Conservation (phyloP, 1,139 yeast genomes). For the Candida sp. region DNA sequence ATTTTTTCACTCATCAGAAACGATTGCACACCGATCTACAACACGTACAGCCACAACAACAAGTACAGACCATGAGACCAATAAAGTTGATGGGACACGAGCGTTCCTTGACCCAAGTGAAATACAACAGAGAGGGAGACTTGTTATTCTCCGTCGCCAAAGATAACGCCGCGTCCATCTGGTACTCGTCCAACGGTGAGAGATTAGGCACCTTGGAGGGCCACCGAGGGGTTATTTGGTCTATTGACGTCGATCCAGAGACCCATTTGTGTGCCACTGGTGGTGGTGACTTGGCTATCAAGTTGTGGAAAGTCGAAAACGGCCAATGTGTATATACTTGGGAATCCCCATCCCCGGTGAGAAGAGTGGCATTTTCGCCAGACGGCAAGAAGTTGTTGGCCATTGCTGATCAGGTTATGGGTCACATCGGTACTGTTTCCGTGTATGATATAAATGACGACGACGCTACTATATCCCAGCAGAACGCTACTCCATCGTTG, state of each 20-base stretch:
- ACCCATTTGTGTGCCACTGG: conserved; percentile 82
- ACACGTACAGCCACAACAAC: not conserved
- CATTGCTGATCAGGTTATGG: conserved; percentile 94
- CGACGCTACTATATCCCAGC: conserved; percentile 36
- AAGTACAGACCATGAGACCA: conserved; percentile 43
- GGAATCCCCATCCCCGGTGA: conserved; percentile 83
- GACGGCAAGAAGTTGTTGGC: conserved; percentile 72
- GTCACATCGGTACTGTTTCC: conserved; percentile 77
- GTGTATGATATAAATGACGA: conserved; percentile 62
- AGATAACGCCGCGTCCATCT: conserved; percentile 86
- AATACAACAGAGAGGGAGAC: conserved; percentile 95
- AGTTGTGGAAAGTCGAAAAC: conserved; percentile 82
- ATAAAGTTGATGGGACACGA: conserved; percentile 76
- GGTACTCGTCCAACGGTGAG: conserved; percentile 97
- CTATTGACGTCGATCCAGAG: conserved; percentile 82
- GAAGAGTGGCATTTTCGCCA: conserved; percentile 88
- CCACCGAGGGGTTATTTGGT: conserved; percentile 96
- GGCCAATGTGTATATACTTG: conserved; percentile 82
- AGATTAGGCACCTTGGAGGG: conserved; percentile 89
- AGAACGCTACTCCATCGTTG: conserved; percentile 55
- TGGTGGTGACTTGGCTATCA: conserved; percentile 86
- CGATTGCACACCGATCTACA: not conserved
- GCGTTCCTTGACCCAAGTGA: conserved; percentile 90
- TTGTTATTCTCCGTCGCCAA: conserved; percentile 91
- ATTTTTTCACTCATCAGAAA: conserved; percentile 9